These are phyloP conservation scores for Diplodia mutila DNA, from an alignment of 2,329 filamentous ascomycete genomes.

Conservation along the genomic window DNA sequence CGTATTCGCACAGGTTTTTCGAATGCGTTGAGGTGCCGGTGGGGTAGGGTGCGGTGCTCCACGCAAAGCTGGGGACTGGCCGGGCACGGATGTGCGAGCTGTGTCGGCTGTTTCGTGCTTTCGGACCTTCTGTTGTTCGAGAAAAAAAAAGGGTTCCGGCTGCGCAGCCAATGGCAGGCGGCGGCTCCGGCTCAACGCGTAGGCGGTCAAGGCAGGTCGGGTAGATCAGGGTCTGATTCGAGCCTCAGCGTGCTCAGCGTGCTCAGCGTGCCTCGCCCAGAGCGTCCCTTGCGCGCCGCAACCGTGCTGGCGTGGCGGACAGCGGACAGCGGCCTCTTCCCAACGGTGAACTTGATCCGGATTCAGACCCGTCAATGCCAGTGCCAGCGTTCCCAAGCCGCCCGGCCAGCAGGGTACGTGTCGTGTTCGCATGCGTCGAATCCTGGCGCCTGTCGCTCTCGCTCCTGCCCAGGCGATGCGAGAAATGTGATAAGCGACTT, in stretches of 20 bases:
- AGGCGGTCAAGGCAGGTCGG: constrained; percentile 13
- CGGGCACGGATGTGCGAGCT: constrained; percentile 6
- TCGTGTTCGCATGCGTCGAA: not conserved
- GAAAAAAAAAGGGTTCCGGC: constrained; percentile 13
- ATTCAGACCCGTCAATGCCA: too few relatives aligned
- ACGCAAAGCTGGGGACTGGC: constrained; percentile 12
- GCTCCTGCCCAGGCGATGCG: not conserved
- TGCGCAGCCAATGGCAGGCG: not conserved
- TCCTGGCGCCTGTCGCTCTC: too few relatives aligned
- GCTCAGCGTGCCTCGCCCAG: not conserved
- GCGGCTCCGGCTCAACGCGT: not conserved
- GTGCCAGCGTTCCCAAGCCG: too few relatives aligned
- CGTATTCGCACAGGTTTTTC: not conserved
- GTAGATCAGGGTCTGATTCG: constrained; percentile 23
- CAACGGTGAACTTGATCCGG: not conserved
- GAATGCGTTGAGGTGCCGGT: constrained; percentile 10
- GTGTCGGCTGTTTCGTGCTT: constrained; percentile 5
- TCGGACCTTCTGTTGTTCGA: constrained; percentile 20
- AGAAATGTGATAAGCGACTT: constrained; percentile 7
- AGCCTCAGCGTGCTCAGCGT: constrained; percentile 5
- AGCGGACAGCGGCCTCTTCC: not conserved
- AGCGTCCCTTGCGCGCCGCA: not conserved
- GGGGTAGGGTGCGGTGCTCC: constrained; percentile 15
- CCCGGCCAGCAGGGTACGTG: not conserved
- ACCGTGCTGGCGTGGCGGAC: not conserved